These are phyloP conservation scores for Colletotrichum sp. DNA, from an alignment of 2,329 filamentous ascomycete genomes.

Conservation along the genomic window DNA sequence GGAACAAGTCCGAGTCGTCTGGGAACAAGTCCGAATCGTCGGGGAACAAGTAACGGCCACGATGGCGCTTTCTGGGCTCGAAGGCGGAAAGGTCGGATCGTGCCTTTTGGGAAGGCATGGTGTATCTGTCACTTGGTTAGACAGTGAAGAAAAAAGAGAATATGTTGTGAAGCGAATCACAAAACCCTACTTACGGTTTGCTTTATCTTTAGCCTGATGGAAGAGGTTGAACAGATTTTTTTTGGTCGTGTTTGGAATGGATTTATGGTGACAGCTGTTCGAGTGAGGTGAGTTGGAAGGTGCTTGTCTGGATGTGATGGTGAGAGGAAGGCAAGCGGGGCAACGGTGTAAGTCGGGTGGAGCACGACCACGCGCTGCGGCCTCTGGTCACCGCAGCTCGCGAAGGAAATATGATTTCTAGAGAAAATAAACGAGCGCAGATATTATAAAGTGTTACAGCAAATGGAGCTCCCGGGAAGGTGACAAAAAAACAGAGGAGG, in stretches of 20 bases:
- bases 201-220: no score
- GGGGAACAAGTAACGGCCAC: rapidly evolving
- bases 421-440: not conserved
- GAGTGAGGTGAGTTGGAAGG: not conserved
- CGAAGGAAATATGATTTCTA: not conserved
- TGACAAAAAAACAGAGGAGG: no score
- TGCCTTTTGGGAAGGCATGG: not conserved
- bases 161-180: rapidly evolving
- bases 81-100: rapidly evolving
- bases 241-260: not conserved
- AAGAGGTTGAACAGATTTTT: no score
- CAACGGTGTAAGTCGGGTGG: not conserved
- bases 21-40: not conserved
- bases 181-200: not conserved
- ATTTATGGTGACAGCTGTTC: not conserved
- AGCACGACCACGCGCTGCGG: not conserved
- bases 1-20: rapidly evolving
- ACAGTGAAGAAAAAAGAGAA: not conserved
- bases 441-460: not conserved
- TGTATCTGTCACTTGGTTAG: not conserved
- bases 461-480: no score
- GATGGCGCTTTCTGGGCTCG: not conserved
- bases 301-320: not conserved
- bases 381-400: not conserved
- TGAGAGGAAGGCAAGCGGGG: not conserved